Evolutionary conservation across 805 yeast genomes (phyloP), one percentile per base, ranked within the genome.

Genomic region (Wickerhamomyces hampshirensis): DNA sequence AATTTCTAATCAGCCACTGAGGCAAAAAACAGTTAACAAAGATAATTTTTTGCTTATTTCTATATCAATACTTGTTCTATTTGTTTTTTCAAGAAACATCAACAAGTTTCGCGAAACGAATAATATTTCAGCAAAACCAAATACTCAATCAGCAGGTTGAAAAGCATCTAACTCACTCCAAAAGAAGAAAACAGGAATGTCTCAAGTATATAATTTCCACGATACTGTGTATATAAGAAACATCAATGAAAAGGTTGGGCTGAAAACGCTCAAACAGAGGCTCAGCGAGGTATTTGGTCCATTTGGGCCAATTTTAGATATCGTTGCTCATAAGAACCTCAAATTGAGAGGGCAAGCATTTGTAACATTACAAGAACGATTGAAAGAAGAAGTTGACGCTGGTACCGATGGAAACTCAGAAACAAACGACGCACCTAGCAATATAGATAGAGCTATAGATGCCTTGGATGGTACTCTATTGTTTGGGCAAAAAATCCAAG

Each of bases 301-400:
- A 13, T 71, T 62, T 50, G 80, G 81, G 0, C 63, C 63, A 2
- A 60, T 81, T 1, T 38, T 68, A 12, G 71, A 69, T 21, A 59
- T 85, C 10, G 63, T 72, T 2, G 75, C 85, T 1, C 77, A 75
- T 39, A 71, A 71, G 40, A 80, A 76, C 46, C 49, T 84, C n/a
- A 70, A 66, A 43, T 68, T 81, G 71, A 70, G 80, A 38, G 96
- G 96, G 3, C 95, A 86, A 56, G 95, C 95, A 1, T 86, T 84
- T 55, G 68, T 86, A 5, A 74, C 84, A 0, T 75, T 78, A 35
- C 66, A 60, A 4, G 11, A 21, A n/a, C n/a, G n/a, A n/a, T n/a
- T n/a, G 24, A 21, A 21, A 11, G 24, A 8, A 21, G 24, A 7
- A 7, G 24, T 11, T 21, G 24, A 11, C 10, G 24, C 7, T 21